Evolutionary conservation across 768 basidiomycete species (phyloP).

Genomic region (Crepidotus variabilis): DNA sequence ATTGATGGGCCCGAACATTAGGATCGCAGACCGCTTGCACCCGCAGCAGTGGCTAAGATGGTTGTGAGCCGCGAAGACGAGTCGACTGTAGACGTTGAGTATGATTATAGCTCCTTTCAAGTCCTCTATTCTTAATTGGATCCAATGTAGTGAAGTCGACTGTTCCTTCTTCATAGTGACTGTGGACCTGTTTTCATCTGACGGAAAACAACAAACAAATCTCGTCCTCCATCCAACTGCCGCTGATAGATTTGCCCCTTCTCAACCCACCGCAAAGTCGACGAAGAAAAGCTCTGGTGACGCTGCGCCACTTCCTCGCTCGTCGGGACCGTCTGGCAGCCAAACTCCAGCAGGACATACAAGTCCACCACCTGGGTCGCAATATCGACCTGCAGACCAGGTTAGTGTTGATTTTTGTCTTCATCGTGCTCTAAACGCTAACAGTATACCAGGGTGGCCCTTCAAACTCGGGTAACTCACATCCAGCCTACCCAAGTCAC

Average conservation of each 20-base stretch:
- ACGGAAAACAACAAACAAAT: slow-evolving; percentile 81
- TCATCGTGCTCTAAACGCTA: background rate
- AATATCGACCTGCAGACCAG: slow-evolving; percentile 41
- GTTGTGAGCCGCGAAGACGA: slow-evolving; percentile 66
- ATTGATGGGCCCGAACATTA: slow-evolving; percentile 28
- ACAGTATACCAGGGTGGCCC: slow-evolving; percentile 15
- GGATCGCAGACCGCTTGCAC: slow-evolving; percentile 91
- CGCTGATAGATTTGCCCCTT: slow-evolving; percentile 67
- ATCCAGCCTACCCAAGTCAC: slow-evolving; percentile 39
- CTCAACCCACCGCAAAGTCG: slow-evolving; percentile 34
- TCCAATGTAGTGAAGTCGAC: slow-evolving; percentile 65
- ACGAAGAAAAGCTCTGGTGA: slow-evolving; percentile 37
- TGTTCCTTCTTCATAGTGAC: slow-evolving; percentile 86
- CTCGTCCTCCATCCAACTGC: slow-evolving; percentile 86
- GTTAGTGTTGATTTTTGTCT: slow-evolving; percentile 24
- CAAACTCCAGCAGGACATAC: slow-evolving; percentile 44
- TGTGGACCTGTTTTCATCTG: slow-evolving; percentile 89
- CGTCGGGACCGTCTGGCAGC: slow-evolving; percentile 29
- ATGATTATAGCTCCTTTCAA: slow-evolving; percentile 22
- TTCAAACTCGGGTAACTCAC: slow-evolving; percentile 36
- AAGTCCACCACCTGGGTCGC: slow-evolving; percentile 41
- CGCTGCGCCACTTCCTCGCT: slow-evolving; percentile 28
- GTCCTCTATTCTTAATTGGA: slow-evolving; percentile 10
- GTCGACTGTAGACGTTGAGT: slow-evolving; percentile 73
- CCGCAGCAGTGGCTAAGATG: slow-evolving; percentile 87